These are phyloP conservation scores for Neurospora sp. DNA, from an alignment of 495 filamentous ascomycete species.

Conservation along the genomic window DNA sequence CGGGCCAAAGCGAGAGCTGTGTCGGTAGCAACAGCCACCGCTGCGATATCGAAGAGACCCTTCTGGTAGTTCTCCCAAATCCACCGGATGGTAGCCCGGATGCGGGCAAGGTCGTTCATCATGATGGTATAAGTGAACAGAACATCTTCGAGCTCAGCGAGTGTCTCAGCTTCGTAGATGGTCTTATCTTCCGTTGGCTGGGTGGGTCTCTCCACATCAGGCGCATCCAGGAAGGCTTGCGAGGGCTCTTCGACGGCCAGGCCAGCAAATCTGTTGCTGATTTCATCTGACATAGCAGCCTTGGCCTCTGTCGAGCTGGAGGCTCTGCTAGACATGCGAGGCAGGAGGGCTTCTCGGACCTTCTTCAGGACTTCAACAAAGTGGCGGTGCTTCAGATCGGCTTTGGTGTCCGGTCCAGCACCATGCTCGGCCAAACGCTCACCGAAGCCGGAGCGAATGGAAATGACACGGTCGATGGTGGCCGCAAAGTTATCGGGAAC, in stretches of 20 bases:
- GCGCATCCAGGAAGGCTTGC: conserved; percentile 24
- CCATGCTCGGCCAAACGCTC: conserved; percentile 10
- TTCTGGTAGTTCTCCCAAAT: conserved; percentile 20
- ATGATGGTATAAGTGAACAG: conserved; percentile 13
- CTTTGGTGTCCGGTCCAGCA: not conserved
- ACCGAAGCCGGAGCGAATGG: conserved; percentile 10
- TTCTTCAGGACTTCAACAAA: conserved; percentile 26
- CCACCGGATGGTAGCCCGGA: conserved; percentile 7
- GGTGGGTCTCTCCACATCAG: conserved; percentile 12
- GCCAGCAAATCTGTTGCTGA: conserved; percentile 21
- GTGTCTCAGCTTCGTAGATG: conserved; percentile 26
- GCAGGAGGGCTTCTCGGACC: conserved; percentile 21
- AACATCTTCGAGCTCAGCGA: conserved; percentile 15
- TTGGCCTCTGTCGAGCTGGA: not conserved
- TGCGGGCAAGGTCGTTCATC: conserved; percentile 15
- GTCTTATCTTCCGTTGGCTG: not conserved
- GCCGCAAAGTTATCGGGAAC: conserved; percentile 16
- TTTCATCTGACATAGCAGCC: not conserved
- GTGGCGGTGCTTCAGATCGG: conserved; percentile 21
- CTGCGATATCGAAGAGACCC: conserved; percentile 24
- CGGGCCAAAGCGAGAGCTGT: conserved; percentile 32
- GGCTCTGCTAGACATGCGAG: conserved; percentile 7
- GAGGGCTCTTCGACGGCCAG: conserved; percentile 29
- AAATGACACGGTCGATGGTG: conserved; percentile 21
- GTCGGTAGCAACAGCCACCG: conserved; percentile 29